Evolutionary conservation across 164 flowering plant genomes (phyloP).

Genomic region (Sedum album): DNA sequence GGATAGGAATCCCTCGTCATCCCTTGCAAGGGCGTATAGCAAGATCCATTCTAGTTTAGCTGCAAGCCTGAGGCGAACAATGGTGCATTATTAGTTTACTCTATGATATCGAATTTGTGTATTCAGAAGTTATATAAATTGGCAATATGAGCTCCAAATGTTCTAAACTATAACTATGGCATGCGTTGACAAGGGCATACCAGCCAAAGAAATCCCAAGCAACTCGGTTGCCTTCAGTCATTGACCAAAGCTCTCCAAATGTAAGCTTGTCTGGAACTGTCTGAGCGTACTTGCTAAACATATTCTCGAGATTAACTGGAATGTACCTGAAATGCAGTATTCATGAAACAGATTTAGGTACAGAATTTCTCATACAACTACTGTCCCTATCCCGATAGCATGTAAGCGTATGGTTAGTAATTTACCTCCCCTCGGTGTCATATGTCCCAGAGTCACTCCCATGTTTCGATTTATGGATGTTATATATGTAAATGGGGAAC

Average conservation of each 20-base stretch:
- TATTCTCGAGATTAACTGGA: slow-evolving; percentile 54
- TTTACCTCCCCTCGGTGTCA: slow-evolving; percentile 79
- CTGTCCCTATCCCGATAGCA: background rate
- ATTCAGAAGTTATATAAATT: too few species aligned
- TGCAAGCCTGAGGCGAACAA: slow-evolving; percentile 31
- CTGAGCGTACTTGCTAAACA: slow-evolving; percentile 64
- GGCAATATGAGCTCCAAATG: too few species aligned
- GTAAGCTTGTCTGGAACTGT: slow-evolving; percentile 59
- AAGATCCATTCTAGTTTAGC: slow-evolving; percentile 55
- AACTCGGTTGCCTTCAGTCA: slow-evolving; percentile 60
- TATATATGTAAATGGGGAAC: slow-evolving; percentile 64
- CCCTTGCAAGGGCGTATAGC: slow-evolving; percentile 58
- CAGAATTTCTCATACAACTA: background rate
- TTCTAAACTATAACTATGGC: background rate
- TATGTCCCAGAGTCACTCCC: slow-evolving; percentile 74
- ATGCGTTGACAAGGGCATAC: slow-evolving; percentile 18
- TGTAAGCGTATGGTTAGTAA: background rate
- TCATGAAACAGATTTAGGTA: background rate
- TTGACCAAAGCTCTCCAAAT: slow-evolving; percentile 50
- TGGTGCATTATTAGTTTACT: background rate
- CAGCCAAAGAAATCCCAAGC: slow-evolving; percentile 67
- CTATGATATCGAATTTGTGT: background rate
- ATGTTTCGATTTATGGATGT: slow-evolving; percentile 73
- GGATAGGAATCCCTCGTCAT: slow-evolving; percentile 58
- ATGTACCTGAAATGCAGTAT: slow-evolving; percentile 27